A percentile compares a stretch with the other conserved stretches of the same genome.
Conservation (phyloP, 805 yeast genomes). For the Babjeviella inositovora region DNA sequence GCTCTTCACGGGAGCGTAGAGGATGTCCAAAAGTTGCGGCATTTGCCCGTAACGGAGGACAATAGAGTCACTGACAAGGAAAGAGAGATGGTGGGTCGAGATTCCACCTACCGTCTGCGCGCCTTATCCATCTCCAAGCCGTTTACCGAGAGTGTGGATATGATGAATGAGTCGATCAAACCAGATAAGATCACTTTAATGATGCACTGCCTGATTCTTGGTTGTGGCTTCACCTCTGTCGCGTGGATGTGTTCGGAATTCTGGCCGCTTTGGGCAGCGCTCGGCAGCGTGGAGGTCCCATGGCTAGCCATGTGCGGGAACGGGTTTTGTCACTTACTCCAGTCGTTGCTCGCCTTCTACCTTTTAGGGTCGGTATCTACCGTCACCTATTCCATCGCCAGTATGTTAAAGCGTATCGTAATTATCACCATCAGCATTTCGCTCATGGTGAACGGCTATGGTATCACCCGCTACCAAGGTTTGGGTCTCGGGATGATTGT, state of each 20-base stretch:
- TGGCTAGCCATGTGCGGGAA: conserved; percentile 40
- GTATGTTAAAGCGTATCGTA: conserved; percentile 78
- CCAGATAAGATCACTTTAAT: conserved; percentile 75
- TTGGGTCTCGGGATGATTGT: conserved; percentile 34
- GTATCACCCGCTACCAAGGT: conserved; percentile 25
- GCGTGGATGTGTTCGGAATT: conserved; percentile 58
- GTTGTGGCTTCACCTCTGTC: conserved; percentile 55
- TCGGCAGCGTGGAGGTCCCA: conserved; percentile 14
- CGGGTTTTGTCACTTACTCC: conserved; percentile 66
- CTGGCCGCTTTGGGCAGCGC: conserved; percentile 6
- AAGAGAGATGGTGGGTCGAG: neutral
- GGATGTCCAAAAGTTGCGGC: conserved; percentile 10
- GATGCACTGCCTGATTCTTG: conserved; percentile 63
- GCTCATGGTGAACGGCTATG: conserved; percentile 32
- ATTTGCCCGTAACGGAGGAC: conserved; percentile 2
- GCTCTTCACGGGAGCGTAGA: conserved; percentile 4
- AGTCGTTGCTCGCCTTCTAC: conserved; percentile 70
- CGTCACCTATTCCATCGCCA: conserved; percentile 73
- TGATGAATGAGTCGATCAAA: conserved; percentile 15
- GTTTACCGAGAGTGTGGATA: no score
- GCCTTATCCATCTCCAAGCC: neutral
- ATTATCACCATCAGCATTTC: conserved; percentile 64
- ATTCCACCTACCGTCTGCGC: neutral
- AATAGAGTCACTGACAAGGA: conserved; percentile 1
- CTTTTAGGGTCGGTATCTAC: conserved; percentile 71